A percentile compares a stretch with the other conserved stretches of the same genome.
These are phyloP conservation scores for Crinitomyces ghanaensis DNA, from an alignment of 805 yeast species.

Conservation along the genomic window DNA sequence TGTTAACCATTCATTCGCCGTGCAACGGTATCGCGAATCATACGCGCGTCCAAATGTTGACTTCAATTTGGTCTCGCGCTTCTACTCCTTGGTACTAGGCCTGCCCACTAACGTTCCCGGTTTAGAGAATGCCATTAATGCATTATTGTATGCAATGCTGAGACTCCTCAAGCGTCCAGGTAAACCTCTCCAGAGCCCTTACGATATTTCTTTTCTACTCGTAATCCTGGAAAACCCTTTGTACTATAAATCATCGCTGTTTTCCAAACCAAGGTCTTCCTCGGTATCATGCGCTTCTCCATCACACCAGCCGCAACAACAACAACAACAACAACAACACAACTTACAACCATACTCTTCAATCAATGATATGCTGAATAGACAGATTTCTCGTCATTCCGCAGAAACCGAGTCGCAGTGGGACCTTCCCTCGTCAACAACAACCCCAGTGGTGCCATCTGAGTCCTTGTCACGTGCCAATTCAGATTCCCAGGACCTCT, in stretches of 20 bases:
- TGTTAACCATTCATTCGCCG: conserved; percentile 46
- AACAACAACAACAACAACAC: too few species aligned
- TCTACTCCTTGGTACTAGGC: conserved; percentile 35
- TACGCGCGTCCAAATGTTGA: conserved; percentile 41
- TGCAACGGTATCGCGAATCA: conserved; percentile 23
- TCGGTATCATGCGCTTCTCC: conserved; percentile 7
- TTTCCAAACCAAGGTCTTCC: conserved; percentile 6
- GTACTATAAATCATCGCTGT: conserved; percentile 22
- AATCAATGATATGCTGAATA: too few species aligned
- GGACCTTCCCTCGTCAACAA: too few species aligned
- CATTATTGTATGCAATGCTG: conserved; percentile 41
- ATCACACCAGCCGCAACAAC: too few species aligned
- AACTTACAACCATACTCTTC: too few species aligned
- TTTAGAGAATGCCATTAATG: conserved; percentile 47
- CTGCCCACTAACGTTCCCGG: conserved; percentile 30
- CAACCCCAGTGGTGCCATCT: too few species aligned
- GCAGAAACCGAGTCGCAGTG: too few species aligned
- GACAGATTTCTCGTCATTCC: conserved; percentile 12
- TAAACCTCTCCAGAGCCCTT: conserved; percentile 28
- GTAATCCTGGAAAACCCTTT: conserved; percentile 62
- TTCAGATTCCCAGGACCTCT: conserved; percentile 33
- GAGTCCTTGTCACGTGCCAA: too few species aligned
- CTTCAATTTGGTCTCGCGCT: conserved; percentile 33
- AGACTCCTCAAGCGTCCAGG: conserved; percentile 43
- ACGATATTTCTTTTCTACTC: conserved; percentile 45